Evolutionary conservation across 2,329 filamentous ascomycete genomes (phyloP).

Genomic region (Colletotrichum tanaceti): DNA sequence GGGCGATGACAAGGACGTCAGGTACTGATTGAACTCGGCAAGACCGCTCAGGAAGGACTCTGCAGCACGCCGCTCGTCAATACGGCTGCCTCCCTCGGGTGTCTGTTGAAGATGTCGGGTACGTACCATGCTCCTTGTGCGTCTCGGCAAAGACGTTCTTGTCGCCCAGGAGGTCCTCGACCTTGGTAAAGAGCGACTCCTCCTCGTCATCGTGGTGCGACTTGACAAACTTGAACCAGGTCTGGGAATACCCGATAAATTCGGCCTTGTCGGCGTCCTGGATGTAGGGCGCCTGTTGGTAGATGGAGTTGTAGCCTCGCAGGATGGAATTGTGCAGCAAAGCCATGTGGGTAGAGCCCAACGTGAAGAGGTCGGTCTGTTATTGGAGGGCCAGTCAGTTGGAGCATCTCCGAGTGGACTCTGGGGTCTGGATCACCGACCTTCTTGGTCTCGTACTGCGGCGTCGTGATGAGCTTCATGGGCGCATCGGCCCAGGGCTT

Average conservation of each 20-base stretch:
- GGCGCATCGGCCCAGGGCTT: constrained; percentile 65
- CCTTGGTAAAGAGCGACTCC: constrained; percentile 64
- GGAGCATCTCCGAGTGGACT: constrained; percentile 5
- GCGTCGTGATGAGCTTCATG: constrained; percentile 65
- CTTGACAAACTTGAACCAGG: constrained; percentile 69
- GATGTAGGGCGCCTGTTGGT: constrained; percentile 67
- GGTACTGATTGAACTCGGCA: constrained; percentile 63
- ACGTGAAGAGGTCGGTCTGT: constrained; percentile 68
- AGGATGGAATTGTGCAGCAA: constrained; percentile 72
- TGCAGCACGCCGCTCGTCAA: constrained; percentile 30
- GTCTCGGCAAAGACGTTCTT: constrained; percentile 63
- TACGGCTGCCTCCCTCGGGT: neutral
- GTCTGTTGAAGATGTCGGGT: constrained; percentile 28
- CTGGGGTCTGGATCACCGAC: constrained; percentile 45
- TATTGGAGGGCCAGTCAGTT: constrained; percentile 44
- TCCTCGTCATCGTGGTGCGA: constrained; percentile 73
- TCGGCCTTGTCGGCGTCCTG: constrained; percentile 62
- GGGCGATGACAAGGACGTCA: constrained; percentile 55
- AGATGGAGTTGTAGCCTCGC: constrained; percentile 73
- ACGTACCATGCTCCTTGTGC: constrained; percentile 65
- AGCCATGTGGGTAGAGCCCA: constrained; percentile 70
- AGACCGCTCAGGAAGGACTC: constrained; percentile 64
- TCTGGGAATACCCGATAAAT: constrained; percentile 68
- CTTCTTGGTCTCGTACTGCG: constrained; percentile 64
- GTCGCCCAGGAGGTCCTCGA: constrained; percentile 63